phyloP scores from a whole-genome alignment of 768 basidiomycete species.

The Agrocybe chaxingu region DNA sequence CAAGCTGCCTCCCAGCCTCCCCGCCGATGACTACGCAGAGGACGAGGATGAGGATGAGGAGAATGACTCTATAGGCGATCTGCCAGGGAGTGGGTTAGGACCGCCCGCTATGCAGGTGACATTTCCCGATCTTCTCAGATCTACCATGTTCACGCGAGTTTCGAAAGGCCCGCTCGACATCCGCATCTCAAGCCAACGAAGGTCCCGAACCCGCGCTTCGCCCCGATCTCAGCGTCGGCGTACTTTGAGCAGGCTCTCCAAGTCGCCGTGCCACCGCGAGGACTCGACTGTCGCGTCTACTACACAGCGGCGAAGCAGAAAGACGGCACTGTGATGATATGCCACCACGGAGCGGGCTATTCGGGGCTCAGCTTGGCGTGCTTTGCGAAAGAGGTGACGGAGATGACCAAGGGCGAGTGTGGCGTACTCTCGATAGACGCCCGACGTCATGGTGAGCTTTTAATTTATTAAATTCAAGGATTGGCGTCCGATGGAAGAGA shows the following conservation, averaged over 20 bases:
- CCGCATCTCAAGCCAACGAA: slow-evolving; percentile 25
- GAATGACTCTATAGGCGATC: slow-evolving; percentile 52
- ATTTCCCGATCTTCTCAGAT: slow-evolving; percentile 12
- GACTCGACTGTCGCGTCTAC: slow-evolving; percentile 76
- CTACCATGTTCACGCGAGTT: slow-evolving; percentile 15
- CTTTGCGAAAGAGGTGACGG: slow-evolving; percentile 76
- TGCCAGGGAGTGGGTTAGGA: slow-evolving; percentile 59
- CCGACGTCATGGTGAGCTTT: slow-evolving; percentile 75
- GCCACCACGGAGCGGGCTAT: slow-evolving; percentile 95
- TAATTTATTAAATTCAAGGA: neutral
- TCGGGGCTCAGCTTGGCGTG: slow-evolving; percentile 88
- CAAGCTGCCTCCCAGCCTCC: slow-evolving; percentile 53
- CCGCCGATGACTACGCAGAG: slow-evolving; percentile 27
- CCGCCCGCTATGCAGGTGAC: slow-evolving; percentile 60
- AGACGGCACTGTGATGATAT: slow-evolving; percentile 72
- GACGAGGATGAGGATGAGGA: slow-evolving; percentile 56
- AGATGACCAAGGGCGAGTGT: slow-evolving; percentile 61
- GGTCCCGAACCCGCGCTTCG: slow-evolving; percentile 56
- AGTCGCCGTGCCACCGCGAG: slow-evolving; percentile 59
- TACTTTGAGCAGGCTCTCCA: slow-evolving; percentile 83
- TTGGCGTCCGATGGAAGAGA: slow-evolving; percentile 1
- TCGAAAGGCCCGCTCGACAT: slow-evolving; percentile 31
- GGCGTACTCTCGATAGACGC: slow-evolving; percentile 84
- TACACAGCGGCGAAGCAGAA: slow-evolving; percentile 66
- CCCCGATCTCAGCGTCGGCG: slow-evolving; percentile 72